These are phyloP conservation scores for Leccinellum albellum DNA, from an alignment of 768 basidiomycete genomes.

Conservation along the genomic window DNA sequence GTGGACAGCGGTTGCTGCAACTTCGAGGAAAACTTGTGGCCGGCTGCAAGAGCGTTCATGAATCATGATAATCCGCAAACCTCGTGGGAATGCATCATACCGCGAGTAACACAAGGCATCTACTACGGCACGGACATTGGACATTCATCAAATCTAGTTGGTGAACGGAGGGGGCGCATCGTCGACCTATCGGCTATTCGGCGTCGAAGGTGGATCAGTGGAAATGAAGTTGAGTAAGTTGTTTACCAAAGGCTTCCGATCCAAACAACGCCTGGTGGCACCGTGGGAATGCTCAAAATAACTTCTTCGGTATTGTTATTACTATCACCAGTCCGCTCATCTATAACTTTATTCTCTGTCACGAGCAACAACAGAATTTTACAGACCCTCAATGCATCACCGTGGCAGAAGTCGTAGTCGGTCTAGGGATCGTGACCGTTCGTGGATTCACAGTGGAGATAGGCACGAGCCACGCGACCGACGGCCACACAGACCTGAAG, in stretches of 20 bases:
- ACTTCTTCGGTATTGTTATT: background rate
- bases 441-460: constrained; percentile 13
- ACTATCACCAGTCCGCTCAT: background rate
- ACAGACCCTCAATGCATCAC: constrained; percentile 13
- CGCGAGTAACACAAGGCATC: constrained; percentile 9
- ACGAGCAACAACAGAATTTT: background rate
- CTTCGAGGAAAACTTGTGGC: constrained; percentile 26
- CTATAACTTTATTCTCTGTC: background rate
- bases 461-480: constrained; percentile 18
- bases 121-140: constrained; percentile 28
- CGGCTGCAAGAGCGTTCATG: constrained; percentile 17
- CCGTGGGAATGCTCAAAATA: background rate
- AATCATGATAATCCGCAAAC: constrained; percentile 10
- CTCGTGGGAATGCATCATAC: constrained; percentile 14
- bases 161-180: constrained; percentile 5
- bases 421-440: constrained; percentile 8
- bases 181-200: constrained; percentile 21
- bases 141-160: constrained; percentile 12
- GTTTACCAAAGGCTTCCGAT: constrained; percentile 26
- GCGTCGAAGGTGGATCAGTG: constrained; percentile 15
- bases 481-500: constrained; percentile 15
- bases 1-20: constrained; percentile 1
- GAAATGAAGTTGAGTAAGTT: constrained; percentile 10
- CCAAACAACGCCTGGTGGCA: constrained; percentile 23
- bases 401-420: constrained; percentile 24